phyloP scores from a whole-genome alignment of 1,284 basidiomycete genomes.

The Psilocybe mexicana region DNA sequence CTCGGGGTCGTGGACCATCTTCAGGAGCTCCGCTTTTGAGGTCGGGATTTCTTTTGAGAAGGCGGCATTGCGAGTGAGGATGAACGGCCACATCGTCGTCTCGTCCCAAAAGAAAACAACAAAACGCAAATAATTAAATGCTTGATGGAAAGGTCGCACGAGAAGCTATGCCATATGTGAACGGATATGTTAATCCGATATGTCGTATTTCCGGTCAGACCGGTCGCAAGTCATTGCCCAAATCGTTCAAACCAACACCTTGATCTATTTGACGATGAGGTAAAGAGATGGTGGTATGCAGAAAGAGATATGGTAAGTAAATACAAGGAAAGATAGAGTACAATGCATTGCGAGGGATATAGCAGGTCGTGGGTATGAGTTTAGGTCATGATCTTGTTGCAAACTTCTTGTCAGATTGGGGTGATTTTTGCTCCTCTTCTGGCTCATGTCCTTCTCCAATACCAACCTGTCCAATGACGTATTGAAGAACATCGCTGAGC shows the following conservation, averaged over 20 bases:
- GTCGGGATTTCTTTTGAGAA: conserved; percentile 28
- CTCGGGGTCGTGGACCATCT: conserved; percentile 35
- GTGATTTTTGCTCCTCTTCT: conserved; percentile 26
- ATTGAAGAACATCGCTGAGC: conserved; percentile 87
- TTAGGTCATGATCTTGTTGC: conserved; percentile 4
- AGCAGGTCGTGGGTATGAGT: background rate
- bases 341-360: conserved; percentile 2
- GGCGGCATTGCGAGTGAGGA: conserved; percentile 27
- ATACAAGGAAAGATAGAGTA: conserved; percentile 10
- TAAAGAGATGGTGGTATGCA: conserved; percentile 5
- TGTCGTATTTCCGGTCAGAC: background rate
- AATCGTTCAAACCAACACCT: background rate
- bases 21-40: conserved; percentile 27
- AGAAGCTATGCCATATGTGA: background rate
- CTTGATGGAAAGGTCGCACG: too few species aligned
- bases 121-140: background rate
- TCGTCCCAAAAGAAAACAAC: background rate
- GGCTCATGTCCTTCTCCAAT: conserved; percentile 43
- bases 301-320: conserved; percentile 7
- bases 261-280: background rate
- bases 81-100: conserved; percentile 27
- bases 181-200: background rate
- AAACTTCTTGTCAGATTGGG: conserved; percentile 15
- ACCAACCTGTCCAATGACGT: conserved; percentile 72
- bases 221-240: background rate